Conservation (phyloP, 352 stramenopile genomes). For the Globisporangium carolinianum region DNA sequence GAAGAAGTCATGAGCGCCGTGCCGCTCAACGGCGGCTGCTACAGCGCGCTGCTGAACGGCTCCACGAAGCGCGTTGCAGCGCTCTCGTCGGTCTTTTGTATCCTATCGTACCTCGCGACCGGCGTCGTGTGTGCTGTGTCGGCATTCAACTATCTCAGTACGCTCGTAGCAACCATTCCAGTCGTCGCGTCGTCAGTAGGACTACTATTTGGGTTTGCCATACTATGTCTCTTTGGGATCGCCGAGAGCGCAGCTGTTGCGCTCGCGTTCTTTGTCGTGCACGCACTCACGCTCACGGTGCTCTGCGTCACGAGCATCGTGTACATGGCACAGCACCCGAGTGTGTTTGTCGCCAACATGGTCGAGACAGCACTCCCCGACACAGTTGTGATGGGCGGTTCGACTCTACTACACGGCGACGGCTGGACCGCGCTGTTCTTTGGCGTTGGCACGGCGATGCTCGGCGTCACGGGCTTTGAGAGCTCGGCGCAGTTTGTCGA, state of each 20-base stretch:
- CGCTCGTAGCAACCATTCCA: slow-evolving; percentile 35
- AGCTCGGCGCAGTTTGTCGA: slow-evolving; percentile 81
- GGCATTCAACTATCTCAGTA: slow-evolving; percentile 76
- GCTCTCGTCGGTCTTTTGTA: slow-evolving; percentile 63
- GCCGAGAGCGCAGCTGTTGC: slow-evolving; percentile 68
- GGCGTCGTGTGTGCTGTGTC: slow-evolving; percentile 48
- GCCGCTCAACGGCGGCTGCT: slow-evolving; percentile 82
- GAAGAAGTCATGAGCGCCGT: slow-evolving; percentile 79
- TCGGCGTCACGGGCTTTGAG: slow-evolving; percentile 84
- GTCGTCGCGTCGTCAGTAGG: slow-evolving; percentile 29
- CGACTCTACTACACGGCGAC: slow-evolving; percentile 12
- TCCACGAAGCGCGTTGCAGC: slow-evolving; percentile 69
- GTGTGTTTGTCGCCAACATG: slow-evolving; percentile 53
- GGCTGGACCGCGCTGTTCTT: slow-evolving; percentile 41
- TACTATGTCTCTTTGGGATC: slow-evolving; percentile 73
- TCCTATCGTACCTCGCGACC: slow-evolving; percentile 84
- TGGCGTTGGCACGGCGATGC: slow-evolving; percentile 54
- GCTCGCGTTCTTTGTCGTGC: slow-evolving; percentile 67
- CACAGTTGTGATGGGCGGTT: slow-evolving; percentile 20
- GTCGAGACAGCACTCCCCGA: slow-evolving; percentile 25
- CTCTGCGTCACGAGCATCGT: slow-evolving; percentile 41
- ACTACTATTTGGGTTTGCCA: slow-evolving; percentile 64
- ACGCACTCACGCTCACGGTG: slow-evolving; percentile 50
- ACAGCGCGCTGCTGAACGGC: slow-evolving; percentile 85
- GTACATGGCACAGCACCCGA: slow-evolving; percentile 45